Evolutionary conservation across 768 basidiomycete genomes (phyloP), one percentile per base, ranked within the genome.

Genomic region (Lactifluus echinatus): DNA sequence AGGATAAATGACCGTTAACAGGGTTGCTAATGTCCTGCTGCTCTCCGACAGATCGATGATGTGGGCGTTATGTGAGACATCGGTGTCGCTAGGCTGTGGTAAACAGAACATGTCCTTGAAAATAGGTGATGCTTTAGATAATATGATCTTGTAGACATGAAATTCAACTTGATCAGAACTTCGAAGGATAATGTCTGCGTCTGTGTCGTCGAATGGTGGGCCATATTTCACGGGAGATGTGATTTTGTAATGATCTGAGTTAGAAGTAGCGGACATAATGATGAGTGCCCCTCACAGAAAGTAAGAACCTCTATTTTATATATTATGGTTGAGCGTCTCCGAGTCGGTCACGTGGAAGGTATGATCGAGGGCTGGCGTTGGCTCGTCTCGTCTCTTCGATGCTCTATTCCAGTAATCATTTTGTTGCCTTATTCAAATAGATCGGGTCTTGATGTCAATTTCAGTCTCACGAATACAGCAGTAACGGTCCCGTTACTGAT

Each of bases 51-150:
- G 11, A 39, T 46, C 26, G 36, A 55, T 10, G 5, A 39, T 28
- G 47, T 15, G 28, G 2, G 26, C 11, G 2, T 36, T 23, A 14
- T 36, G 14, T 31, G 26, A 31, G 23, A 26, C 23, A 6, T 5
- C 37, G n/a, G 37, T 17, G 6, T 17, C 37, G 17, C 17, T 2
- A 12, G 10, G n/a, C 4, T 39, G 39, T 6, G 17, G 48, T 6
- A 24, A 39, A 15, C 43, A 54, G 10, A 44, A 53, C 42, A 31
- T 53, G 3, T 10, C 33, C 21, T 31, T 26, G 37, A 56, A 56
- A 37, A 56, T 19, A 19, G 47, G 55, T 10, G 55, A 55, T 39
- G 54, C 26, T 28, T 29, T 23, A 26, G 39, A 40, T 29, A 55
- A 42, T 36, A 49, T 49, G 17, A 19, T 17, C 21, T 24, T 31